Conservation (phyloP, 2,329 filamentous ascomycete genomes). For the Arthrinium phaeospermum region DNA sequence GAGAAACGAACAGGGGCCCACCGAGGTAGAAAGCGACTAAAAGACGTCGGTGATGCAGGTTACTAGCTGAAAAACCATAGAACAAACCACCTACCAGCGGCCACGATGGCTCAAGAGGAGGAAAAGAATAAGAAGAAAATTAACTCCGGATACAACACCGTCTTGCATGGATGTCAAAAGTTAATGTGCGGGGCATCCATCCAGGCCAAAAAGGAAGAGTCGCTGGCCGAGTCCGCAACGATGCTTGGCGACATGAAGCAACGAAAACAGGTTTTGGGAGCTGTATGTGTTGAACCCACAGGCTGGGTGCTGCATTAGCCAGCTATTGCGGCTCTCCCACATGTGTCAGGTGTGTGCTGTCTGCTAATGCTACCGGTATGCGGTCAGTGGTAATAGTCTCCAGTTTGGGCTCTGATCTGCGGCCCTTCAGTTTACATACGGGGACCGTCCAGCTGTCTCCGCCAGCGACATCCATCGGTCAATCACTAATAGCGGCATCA, state of each 20-base stretch:
- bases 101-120: neutral
- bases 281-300: conserved; percentile 7
- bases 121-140: neutral
- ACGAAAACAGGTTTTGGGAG: conserved; percentile 14
- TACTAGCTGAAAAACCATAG: neutral
- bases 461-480: neutral
- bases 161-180: neutral
- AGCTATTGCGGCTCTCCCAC: conserved; percentile 12
- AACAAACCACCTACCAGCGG: neutral
- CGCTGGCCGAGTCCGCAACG: neutral
- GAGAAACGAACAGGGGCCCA: neutral
- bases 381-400: neutral
- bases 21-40: neutral
- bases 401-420: conserved; percentile 10
- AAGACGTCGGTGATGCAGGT: neutral
- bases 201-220: neutral
- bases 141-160: neutral
- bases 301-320: conserved; percentile 6
- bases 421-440: neutral
- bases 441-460: neutral
- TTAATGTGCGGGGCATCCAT: neutral
- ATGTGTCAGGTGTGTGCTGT: conserved; percentile 11
- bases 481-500: neutral
- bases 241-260: conserved; percentile 1
- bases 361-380: neutral